Evolutionary conservation across 768 basidiomycete species (phyloP).

Genomic region (Amanita polypyramis): DNA sequence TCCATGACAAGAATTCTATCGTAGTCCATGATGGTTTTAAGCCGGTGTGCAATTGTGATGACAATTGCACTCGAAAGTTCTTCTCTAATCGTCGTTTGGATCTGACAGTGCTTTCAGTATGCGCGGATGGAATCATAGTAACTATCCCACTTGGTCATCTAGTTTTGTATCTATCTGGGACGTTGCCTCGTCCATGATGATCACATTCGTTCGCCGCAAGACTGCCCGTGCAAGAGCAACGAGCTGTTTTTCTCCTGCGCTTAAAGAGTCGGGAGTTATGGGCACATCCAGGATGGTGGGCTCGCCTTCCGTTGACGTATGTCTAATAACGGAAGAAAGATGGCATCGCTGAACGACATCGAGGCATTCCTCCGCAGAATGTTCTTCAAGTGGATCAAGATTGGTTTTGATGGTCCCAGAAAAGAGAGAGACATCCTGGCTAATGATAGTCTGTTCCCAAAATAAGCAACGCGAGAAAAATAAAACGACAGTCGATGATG

Average conservation of each 20-base stretch:
- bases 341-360: slow-evolving; percentile 61
- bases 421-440: slow-evolving; percentile 69
- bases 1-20: slow-evolving; percentile 67
- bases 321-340: slow-evolving; percentile 33
- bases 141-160: slow-evolving; percentile 46
- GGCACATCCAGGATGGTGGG: slow-evolving; percentile 42
- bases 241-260: slow-evolving; percentile 72
- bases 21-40: slow-evolving; percentile 71
- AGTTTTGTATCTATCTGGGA: slow-evolving; percentile 62
- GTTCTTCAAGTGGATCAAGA: slow-evolving; percentile 54
- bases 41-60: slow-evolving; percentile 75
- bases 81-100: slow-evolving; percentile 65
- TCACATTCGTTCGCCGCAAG: slow-evolving; percentile 50
- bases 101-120: slow-evolving; percentile 24
- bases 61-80: slow-evolving; percentile 65
- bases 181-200: slow-evolving; percentile 73
- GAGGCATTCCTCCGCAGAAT: slow-evolving; percentile 49
- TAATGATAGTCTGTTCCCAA: slow-evolving; percentile 49
- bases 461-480: not conserved
- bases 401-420: slow-evolving; percentile 65
- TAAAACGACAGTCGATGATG: not conserved
- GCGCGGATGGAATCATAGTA: not conserved
- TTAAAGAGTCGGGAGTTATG: slow-evolving; percentile 56
- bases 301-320: slow-evolving; percentile 21
- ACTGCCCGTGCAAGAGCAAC: slow-evolving; percentile 63